Conservation (phyloP, 768 basidiomycete species). For the Mycena chlorophos region DNA sequence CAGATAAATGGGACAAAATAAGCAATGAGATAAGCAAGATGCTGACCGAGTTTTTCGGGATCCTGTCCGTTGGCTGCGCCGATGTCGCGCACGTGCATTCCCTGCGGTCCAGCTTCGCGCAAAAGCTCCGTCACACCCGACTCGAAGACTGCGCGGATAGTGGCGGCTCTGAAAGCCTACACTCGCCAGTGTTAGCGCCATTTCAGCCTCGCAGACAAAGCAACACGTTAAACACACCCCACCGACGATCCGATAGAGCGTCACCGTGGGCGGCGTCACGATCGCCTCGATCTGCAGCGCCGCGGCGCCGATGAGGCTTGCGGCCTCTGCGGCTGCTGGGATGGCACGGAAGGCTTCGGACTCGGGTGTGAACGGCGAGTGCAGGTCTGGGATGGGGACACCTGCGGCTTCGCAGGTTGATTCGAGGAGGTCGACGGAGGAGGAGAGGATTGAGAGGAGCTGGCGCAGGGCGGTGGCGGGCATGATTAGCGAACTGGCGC, state of each 20-base stretch:
- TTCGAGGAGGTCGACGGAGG: slow-evolving; percentile 8
- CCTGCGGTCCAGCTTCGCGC: slow-evolving; percentile 36
- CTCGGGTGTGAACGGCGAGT: slow-evolving; percentile 24
- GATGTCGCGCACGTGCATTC: slow-evolving; percentile 34
- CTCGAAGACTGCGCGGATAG: slow-evolving; percentile 30
- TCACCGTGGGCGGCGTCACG: slow-evolving; percentile 27
- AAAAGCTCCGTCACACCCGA: slow-evolving; percentile 36
- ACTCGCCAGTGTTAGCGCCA: too few species aligned
- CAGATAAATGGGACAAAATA: neutral
- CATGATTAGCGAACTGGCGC: too few species aligned
- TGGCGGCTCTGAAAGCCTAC: slow-evolving; percentile 21
- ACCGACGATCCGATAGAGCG: slow-evolving; percentile 25
- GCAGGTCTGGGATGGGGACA: slow-evolving; percentile 12
- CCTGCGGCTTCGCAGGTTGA: neutral
- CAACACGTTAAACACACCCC: slow-evolving; percentile 32
- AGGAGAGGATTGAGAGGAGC: slow-evolving; percentile 9
- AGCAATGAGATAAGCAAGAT: neutral
- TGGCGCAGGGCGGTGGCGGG: slow-evolving; percentile 14
- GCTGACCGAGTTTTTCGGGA: slow-evolving; percentile 34
- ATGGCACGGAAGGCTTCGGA: slow-evolving; percentile 30
- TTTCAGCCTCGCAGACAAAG: too few species aligned
- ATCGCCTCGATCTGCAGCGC: slow-evolving; percentile 33
- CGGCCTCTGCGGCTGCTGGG: slow-evolving; percentile 28
- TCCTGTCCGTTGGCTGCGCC: slow-evolving; percentile 28
- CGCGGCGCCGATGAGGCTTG: slow-evolving; percentile 32